A percentile compares a stretch with the other conserved stretches of the same genome.
These are phyloP conservation scores for Calamus simplicifolius DNA, from an alignment of 176 grass and related monocot genomes.

Conservation along the genomic window DNA sequence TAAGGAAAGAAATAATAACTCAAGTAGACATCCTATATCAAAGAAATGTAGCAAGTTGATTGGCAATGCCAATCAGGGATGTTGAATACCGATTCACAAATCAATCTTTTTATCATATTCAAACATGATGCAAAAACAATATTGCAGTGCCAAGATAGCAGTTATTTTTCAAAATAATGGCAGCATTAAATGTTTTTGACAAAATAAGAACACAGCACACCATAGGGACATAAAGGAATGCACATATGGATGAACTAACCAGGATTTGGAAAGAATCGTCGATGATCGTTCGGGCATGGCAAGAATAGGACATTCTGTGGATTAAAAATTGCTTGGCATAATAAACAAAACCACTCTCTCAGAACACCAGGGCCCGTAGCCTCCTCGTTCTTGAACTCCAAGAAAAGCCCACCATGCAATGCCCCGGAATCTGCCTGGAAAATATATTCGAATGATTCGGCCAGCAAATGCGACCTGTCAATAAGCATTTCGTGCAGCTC, in stretches of 20 bases:
- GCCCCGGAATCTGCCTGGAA: slow-evolving; percentile 36
- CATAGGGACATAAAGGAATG: not conserved
- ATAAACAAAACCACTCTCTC: slow-evolving; percentile 94
- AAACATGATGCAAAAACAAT: no score
- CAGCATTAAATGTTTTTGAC: no score
- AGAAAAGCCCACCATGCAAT: slow-evolving; percentile 73
- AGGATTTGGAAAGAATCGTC: slow-evolving; percentile 86
- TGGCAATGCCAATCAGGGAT: no score
- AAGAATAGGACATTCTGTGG: slow-evolving; percentile 82
- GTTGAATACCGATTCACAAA: no score
- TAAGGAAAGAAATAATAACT: no score
- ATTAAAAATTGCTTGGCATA: slow-evolving; percentile 83
- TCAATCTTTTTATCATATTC: no score
- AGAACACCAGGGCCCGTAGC: slow-evolving; percentile 95
- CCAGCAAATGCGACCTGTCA: slow-evolving; percentile 61
- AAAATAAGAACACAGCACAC: no score
- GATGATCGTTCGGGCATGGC: slow-evolving; percentile 66
- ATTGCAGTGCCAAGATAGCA: no score
- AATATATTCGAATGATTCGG: slow-evolving; percentile 86
- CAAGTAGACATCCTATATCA: no score
- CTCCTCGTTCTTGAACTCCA: slow-evolving; percentile 99
- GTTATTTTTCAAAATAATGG: no score
- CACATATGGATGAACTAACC: slow-evolving; percentile 41
- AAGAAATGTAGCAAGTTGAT: no score
- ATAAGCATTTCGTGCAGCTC: slow-evolving; percentile 98